Evolutionary conservation across 2,329 filamentous ascomycete genomes (phyloP), one percentile per base, ranked within the genome.

Genomic region (Zelopaecilomyces penicillatus): DNA sequence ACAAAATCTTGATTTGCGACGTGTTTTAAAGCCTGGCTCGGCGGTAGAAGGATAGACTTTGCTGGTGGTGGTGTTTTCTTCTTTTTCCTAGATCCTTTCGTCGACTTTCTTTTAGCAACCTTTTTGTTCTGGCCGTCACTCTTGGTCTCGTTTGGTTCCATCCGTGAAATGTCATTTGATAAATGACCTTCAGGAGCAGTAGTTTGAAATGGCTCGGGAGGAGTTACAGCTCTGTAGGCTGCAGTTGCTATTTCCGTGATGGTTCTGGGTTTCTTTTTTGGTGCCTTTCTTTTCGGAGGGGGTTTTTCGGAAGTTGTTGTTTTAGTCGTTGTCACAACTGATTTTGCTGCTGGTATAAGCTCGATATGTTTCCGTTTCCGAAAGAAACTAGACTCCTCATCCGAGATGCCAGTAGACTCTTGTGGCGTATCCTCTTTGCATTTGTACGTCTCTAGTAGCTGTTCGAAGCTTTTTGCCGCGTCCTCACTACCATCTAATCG

Each of bases 221-320:
- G 60, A 4, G 53, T 55, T 9, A 55, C 44, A 35, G 48, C 45
- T 44, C 58, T 56, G 57, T 90, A 93, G 4, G 80, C 78, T 9
- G 85, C 82, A 1, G 82, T 91, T 8, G 87, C 85, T 41, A 86
- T 66, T 35, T 80, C 85, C 0, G 88, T 95, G 45, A 95, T 82
- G 0, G 87, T 94, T 35, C 79, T 80, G 0, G 81, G 65, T 60
- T 84, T 90, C 64, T 85, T 88, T 61, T 78, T 81, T 4, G 73
- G 65, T 5, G 70, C 67, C 52, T 79, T 83, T 26, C 64, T 58
- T 56, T 76, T 78, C 1, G 55, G 50, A 0, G 65, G 65, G 1
- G 64, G 63, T 12, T 55, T 60, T 37, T 57, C 49, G 9, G 45
- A 50, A 1, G 54, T 51, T 19, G 19, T 19, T 19, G 5, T 52